Evolutionary conservation across 2,329 filamentous ascomycete species (phyloP).

Genomic region (Hirsutella minnesotensis): DNA sequence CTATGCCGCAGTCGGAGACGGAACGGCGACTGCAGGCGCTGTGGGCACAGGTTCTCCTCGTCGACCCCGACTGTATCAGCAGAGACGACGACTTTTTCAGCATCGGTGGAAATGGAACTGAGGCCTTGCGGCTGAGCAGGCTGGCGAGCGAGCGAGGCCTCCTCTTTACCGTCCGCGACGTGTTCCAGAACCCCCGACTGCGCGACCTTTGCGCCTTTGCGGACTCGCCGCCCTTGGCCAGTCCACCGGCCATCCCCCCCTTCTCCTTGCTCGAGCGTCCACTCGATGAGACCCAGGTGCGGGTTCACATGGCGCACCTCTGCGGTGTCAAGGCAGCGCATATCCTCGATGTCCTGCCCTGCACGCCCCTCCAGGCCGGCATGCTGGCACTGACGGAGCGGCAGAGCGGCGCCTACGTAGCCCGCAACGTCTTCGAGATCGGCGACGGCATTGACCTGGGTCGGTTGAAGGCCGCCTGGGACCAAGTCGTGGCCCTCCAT

Average conservation of each 20-base stretch:
- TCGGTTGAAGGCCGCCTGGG: slow-evolving; percentile 4
- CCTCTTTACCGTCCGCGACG: slow-evolving; percentile 17
- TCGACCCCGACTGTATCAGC: slow-evolving; percentile 13
- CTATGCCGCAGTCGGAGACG: slow-evolving; percentile 1
- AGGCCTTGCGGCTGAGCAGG: slow-evolving; percentile 27
- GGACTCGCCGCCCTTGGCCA: background rate
- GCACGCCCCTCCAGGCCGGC: slow-evolving; percentile 6
- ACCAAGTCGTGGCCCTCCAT: slow-evolving; percentile 1
- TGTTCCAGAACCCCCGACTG: background rate
- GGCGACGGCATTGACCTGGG: background rate
- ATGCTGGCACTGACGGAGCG: slow-evolving; percentile 4
- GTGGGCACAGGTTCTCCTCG: slow-evolving; percentile 19
- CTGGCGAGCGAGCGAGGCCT: background rate
- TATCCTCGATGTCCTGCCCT: slow-evolving; percentile 6
- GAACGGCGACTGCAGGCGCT: slow-evolving; percentile 10
- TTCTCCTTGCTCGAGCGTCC: background rate
- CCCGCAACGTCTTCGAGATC: slow-evolving; percentile 1
- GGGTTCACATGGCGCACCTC: background rate
- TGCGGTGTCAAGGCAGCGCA: background rate
- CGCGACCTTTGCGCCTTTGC: background rate
- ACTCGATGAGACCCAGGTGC: background rate
- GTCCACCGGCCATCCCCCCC: background rate
- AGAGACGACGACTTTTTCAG: slow-evolving; percentile 25
- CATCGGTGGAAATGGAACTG: slow-evolving; percentile 31
- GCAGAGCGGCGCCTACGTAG: slow-evolving; percentile 4